These are phyloP conservation scores for Helotiales sp. DNA, from an alignment of 2,329 filamentous ascomycete species.

Conservation along the genomic window DNA sequence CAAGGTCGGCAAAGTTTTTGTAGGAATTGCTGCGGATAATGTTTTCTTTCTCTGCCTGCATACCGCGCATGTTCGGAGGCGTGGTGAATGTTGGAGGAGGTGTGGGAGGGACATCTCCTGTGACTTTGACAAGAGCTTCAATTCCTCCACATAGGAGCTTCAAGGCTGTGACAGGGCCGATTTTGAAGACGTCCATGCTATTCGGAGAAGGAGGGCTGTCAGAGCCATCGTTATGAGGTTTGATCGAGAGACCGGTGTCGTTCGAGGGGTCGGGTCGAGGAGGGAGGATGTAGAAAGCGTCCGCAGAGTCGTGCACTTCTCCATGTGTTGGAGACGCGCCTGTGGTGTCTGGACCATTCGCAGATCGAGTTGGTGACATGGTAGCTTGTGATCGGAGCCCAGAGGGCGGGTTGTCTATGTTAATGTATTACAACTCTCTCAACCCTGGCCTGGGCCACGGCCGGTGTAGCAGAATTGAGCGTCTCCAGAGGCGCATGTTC, in stretches of 20 bases:
- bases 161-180: constrained; percentile 73
- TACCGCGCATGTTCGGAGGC: constrained; percentile 64
- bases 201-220: constrained; percentile 35
- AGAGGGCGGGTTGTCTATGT: background rate
- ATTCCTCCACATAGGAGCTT: constrained; percentile 74
- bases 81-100: constrained; percentile 64
- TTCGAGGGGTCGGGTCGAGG: constrained; percentile 34
- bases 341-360: constrained; percentile 1
- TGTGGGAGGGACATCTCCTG: constrained; percentile 79
- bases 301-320: constrained; percentile 34
- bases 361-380: constrained; percentile 20
- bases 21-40: constrained; percentile 59
- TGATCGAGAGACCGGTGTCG: constrained; percentile 30
- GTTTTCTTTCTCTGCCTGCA: constrained; percentile 62
- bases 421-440: constrained; percentile 10
- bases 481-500: constrained; percentile 31
- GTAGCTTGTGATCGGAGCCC: background rate
- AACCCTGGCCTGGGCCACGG: constrained; percentile 23
- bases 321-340: constrained; percentile 10
- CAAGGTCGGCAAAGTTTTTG: constrained; percentile 34
- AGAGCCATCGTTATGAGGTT: constrained; percentile 25
- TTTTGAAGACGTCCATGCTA: constrained; percentile 68
- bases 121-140: constrained; percentile 69
- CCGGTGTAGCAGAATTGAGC: constrained; percentile 18
- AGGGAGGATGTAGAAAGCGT: constrained; percentile 30